Evolutionary conservation across 257 asterid species (phyloP), one percentile per base, ranked within the genome.

Genomic region (Scutellaria barbata): DNA sequence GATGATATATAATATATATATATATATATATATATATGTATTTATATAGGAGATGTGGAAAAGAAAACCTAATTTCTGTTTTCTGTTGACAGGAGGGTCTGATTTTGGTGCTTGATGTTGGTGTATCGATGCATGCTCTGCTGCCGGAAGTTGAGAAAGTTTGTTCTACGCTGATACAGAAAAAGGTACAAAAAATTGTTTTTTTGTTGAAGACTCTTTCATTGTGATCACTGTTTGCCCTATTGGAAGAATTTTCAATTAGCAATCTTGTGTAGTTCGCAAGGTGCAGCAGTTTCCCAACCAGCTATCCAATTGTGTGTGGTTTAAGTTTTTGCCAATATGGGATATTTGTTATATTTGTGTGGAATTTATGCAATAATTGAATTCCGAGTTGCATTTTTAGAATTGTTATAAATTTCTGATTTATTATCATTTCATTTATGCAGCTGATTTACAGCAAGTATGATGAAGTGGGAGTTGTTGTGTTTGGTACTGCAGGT

Each of bases 401-500:
- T 52, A 17, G 42, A 30, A 20, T 14, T 13, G 41, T 64, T 58
- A 46, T 25, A 68, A 22, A 72, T 17, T 71, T 62, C 22, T 16
- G 6, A 73, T 42, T 77, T 20, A 50, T 20, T 42, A 54, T 56
- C 12, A 13, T 69, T 79, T 25, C 22, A 17, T 75, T 69, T 67
- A 68, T 81, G 84, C 92, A 93, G 98, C 84, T 94, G 79, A 75
- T 94, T 74, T 91, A 70, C 79, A 74, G 63, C 80, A 89, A 84
- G 81, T 72, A 48, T 55, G 99, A 94, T 73, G 98, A 94, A 80
- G 96, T 89, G 68, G 98, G 96, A 68, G 84, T 86, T 57, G 78
- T 91, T 47, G 82, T 87, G 69, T 91, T 94, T 76, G 98, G 96
- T 47, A 87, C 96, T 72, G 75, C 86, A 82, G 99, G 99, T 94